These are phyloP conservation scores for Mucor racemosus DNA, from an alignment of 371 early-diverging fungal species.

Conservation along the genomic window DNA sequence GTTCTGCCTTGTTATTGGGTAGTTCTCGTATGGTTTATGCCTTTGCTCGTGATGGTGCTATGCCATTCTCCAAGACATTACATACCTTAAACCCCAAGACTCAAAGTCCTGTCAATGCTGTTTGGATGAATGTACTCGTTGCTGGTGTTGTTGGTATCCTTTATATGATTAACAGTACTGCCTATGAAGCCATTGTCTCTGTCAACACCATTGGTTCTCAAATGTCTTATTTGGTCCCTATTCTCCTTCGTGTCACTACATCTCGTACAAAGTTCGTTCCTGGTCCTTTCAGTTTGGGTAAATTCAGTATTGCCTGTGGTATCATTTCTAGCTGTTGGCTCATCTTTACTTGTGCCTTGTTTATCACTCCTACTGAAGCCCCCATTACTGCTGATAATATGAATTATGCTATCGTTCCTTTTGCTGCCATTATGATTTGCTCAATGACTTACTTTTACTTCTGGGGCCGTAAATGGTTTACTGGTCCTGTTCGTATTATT, in stretches of 20 bases:
- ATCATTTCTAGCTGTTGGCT: conserved; percentile 46
- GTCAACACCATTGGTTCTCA: conserved; percentile 57
- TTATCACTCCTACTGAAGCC: conserved; percentile 49
- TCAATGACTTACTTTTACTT: conserved; percentile 49
- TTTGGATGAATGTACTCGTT: conserved; percentile 51
- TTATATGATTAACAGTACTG: conserved; percentile 43
- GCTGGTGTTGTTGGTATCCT: conserved; percentile 40
- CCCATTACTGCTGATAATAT: conserved; percentile 46
- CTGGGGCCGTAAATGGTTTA: conserved; percentile 58
- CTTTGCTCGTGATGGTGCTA: conserved; percentile 75
- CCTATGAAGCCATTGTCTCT: conserved; percentile 47
- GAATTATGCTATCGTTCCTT: conserved; percentile 60
- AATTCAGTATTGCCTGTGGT: conserved; percentile 43
- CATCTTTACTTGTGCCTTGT: conserved; percentile 48
- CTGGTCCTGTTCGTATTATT: conserved; percentile 49
- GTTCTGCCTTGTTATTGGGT: conserved; percentile 57
- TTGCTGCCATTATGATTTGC: conserved; percentile 52
- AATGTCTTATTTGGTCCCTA: conserved; percentile 54
- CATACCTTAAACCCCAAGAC: conserved; percentile 39
- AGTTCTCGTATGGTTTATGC: conserved; percentile 78
- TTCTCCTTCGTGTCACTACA: conserved; percentile 51
- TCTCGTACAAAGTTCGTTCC: conserved; percentile 38
- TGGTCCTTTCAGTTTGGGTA: conserved; percentile 51
- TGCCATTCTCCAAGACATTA: conserved; percentile 49
- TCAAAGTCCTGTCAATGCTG: conserved; percentile 49